Evolutionary conservation across 768 basidiomycete genomes (phyloP), one percentile per base, ranked within the genome.

Genomic region (Mycena polygramma): DNA sequence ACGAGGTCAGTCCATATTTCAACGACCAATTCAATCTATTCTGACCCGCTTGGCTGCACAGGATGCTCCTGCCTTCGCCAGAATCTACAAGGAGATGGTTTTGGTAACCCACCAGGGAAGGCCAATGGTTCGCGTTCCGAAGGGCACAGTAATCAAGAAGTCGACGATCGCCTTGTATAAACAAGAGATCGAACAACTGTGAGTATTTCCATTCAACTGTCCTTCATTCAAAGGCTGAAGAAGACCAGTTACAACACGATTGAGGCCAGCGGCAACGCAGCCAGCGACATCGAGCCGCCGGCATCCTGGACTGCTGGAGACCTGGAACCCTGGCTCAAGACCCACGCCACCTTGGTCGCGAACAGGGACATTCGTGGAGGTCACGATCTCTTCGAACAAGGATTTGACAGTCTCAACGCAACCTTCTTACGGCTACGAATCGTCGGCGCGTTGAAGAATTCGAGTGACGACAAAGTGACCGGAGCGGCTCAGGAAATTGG

Each of bases 61-160:
- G n/a, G n/a, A n/a, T n/a, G 81, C 82, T 7, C 87, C 88, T 0
- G 68, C 78, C 4, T 86, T 83, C 66, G 85, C 83, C 64, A 79
- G 82, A 22, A 80, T 88, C 8, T 87, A 87, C 76, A 86, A 86
- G 62, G 85, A 90, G 71, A 83, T 89, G 82, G 83, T 89, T 48
- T 57, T 89, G 48, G 79, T 88, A 19, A 78, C 86, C 0, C 63
- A 69, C 9, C 76, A 76, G 6, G 74, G 75, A 19, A 82, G 81
- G 26, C 87, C 85, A 1, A 79, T 89, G 63, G 75, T 82, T 24
- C 83, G 84, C 26, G 78, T 84, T 7, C 83, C 80, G 0, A 90
- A 90, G 73, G 86, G 86, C 1, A 88, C 86, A 0, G 80, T 87
- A 9, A 81, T 81, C 57, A 81, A 84, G 61, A 85, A 86, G 68